A percentile compares a stretch with the other conserved stretches of the same genome.
Conservation (phyloP, 345 rosid species). For the Arabidopsis arenosa region DNA sequence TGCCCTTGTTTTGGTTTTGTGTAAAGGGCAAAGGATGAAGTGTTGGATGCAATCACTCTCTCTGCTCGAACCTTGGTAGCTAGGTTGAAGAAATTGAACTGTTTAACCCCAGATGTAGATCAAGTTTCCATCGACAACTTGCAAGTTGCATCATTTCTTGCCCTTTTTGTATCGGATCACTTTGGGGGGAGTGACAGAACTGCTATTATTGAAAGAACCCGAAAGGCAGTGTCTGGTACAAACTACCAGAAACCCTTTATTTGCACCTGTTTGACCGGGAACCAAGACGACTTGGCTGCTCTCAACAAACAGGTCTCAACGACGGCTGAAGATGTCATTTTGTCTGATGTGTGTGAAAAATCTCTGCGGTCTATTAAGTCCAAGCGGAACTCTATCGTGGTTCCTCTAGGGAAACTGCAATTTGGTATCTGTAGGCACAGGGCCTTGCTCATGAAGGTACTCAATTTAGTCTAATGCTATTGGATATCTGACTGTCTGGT, state of each 20-base stretch:
- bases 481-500: conserved; percentile 14
- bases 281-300: conserved; percentile 48
- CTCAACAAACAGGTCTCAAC: conserved; percentile 47
- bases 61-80: conserved; percentile 73
- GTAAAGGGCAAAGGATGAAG: conserved; percentile 81
- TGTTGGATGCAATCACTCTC: conserved; percentile 74
- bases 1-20: conserved; percentile 25
- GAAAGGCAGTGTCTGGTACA: conserved; percentile 79
- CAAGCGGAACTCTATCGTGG: conserved; percentile 67
- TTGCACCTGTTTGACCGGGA: conserved; percentile 94
- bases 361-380: conserved; percentile 71
- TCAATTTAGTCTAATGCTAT: conserved; percentile 11
- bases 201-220: conserved; percentile 64
- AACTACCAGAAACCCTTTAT: conserved; percentile 85
- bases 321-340: conserved; percentile 57
- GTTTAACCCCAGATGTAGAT: conserved; percentile 53
- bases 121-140: conserved; percentile 53
- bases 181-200: conserved; percentile 95
- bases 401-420: conserved; percentile 84
- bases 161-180: conserved; percentile 95
- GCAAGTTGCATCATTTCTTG: conserved; percentile 77
- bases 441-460: conserved; percentile 91
- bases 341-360: conserved; percentile 83
- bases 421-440: conserved; percentile 96
- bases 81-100: conserved; percentile 59